A percentile compares a stretch with the other conserved stretches of the same genome.
Conservation (phyloP, 768 basidiomycete species). For the Hypholoma fasciculare region DNA sequence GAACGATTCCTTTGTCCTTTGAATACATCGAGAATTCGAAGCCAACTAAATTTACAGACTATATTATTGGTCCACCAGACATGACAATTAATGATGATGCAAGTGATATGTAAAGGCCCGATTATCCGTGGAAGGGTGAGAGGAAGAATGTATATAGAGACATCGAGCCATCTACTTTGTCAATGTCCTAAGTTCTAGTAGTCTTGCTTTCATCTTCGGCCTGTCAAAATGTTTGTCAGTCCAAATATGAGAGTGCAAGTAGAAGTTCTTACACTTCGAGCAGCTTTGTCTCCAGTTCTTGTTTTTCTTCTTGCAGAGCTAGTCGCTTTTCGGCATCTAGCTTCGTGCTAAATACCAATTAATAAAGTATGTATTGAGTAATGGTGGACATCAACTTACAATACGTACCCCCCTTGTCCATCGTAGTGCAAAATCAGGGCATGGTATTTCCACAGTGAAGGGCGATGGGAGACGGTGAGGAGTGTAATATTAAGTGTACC, state of each 20-base stretch:
- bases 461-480: slow-evolving; percentile 92
- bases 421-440: slow-evolving; percentile 88
- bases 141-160: no score
- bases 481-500: slow-evolving; percentile 87
- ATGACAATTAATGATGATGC: no score
- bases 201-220: slow-evolving; percentile 77
- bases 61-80: neutral
- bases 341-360: slow-evolving; percentile 58
- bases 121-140: no score
- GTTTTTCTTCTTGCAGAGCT: slow-evolving; percentile 93
- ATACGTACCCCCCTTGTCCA: slow-evolving; percentile 93
- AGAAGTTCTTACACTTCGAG: slow-evolving; percentile 70
- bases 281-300: slow-evolving; percentile 80
- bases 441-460: slow-evolving; percentile 93
- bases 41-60: neutral
- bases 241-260: neutral
- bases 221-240: slow-evolving; percentile 33
- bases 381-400: slow-evolving; percentile 51
- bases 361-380: neutral
- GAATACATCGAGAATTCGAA: neutral
- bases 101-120: no score
- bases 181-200: slow-evolving; percentile 59
- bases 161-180: neutral
- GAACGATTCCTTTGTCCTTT: neutral
- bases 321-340: slow-evolving; percentile 89